Base-by-base conservation (phyloP, 495 filamentous ascomycete genomes). In the Aspergillus incahuasiensis region DNA sequence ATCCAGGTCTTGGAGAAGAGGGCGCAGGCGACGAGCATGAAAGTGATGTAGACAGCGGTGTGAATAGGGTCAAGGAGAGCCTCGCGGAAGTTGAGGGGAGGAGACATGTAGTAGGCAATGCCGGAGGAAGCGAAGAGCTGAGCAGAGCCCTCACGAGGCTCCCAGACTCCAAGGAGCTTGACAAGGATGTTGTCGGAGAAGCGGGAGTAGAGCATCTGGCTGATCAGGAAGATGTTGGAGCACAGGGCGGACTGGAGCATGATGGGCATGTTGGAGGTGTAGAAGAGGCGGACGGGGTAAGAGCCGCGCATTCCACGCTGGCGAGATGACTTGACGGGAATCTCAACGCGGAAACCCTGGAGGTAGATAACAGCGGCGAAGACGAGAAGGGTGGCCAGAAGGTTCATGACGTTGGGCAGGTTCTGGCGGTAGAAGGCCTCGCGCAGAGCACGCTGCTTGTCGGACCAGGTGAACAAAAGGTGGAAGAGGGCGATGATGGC, bases 1-100 rank as follows among this genome's bases (percentile, higher is more conserved):
- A 99, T 97, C 95, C 94, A 98, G 62, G 94, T 97, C 89, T 97
- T 99, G 74, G 91, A 96, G 82, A 99, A 99, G 69, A 97, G 82
- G 49, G 95, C 95, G 65, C 95, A 99, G 59, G 95, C 95, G 62
- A 88, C 86, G 49, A 97, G 84, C 91, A 97, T 99, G 77, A 96
- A 99, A 44, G 83, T 81, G 57, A 97, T 91, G 75, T 97, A 99
- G 67, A 97, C 82, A 55, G 87, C 89, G 13, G 95, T 97, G 79
- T 99, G 92, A 62, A 99, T 87, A 28, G 95, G 94, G 76, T 99
- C 95, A 47, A 96, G 74, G 12, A 99, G 82, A 56, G 95, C 94
- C 61, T 97, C 92, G 69, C 86, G 95, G 80, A 99, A 92, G 85
- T 92, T 96, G 58, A 96, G 82, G 34, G 95, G 94, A 18, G 95